Evolutionary conservation across 257 asterid species (phyloP).

Genomic region (Solanum microdontum): DNA sequence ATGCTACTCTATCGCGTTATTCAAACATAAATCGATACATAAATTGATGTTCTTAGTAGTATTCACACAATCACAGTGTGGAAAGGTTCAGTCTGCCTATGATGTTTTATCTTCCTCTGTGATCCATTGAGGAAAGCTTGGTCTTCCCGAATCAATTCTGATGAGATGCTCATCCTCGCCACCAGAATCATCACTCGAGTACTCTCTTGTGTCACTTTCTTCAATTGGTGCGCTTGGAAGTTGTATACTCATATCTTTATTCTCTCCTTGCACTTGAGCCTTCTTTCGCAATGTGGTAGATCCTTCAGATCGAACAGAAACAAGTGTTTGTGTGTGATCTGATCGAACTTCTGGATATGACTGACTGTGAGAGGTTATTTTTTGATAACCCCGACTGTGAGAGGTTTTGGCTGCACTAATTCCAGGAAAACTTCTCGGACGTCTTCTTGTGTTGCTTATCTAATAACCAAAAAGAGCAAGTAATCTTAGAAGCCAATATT

Average conservation of each 20-base stretch:
- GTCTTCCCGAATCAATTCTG: conserved; percentile 73
- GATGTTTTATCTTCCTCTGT: neutral
- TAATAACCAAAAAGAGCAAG: conserved; percentile 18
- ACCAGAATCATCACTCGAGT: conserved; percentile 82
- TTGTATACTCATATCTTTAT: conserved; percentile 1
- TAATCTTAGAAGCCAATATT: neutral
- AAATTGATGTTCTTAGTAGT: neutral
- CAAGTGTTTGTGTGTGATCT: conserved; percentile 14
- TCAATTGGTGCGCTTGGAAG: conserved; percentile 4
- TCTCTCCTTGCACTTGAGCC: conserved; percentile 16
- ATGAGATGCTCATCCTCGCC: conserved; percentile 66
- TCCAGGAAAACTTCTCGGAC: conserved; percentile 24
- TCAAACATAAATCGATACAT: neutral
- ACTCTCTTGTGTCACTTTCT: conserved; percentile 23
- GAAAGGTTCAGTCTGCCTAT: neutral
- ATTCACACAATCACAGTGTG: neutral
- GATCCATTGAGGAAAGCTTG: neutral
- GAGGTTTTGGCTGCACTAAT: conserved; percentile 13
- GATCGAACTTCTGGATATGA: conserved; percentile 53
- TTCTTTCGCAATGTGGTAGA: conserved; percentile 36
- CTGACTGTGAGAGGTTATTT: conserved; percentile 32
- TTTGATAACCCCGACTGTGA: conserved; percentile 24
- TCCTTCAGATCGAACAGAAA: conserved; percentile 67
- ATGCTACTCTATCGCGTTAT: neutral
- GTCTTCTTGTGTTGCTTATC: conserved; percentile 25